These are phyloP conservation scores for Dichotomopilus funicola DNA, from an alignment of 2,329 filamentous ascomycete species.

Conservation along the genomic window DNA sequence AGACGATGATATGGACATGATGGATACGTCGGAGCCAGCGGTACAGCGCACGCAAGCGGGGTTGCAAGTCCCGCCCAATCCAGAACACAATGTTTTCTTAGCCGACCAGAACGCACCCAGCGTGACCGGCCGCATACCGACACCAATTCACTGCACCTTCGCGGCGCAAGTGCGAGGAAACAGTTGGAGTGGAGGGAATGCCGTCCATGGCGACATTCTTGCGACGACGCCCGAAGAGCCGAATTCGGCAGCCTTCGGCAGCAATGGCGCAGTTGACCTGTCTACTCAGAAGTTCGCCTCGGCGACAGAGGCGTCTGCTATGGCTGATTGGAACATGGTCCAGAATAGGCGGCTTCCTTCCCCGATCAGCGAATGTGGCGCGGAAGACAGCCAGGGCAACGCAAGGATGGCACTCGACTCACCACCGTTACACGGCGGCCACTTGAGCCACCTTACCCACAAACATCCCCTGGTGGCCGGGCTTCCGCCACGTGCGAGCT, in stretches of 20 bases:
- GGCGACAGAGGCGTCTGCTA: slow-evolving; percentile 16
- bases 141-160: slow-evolving; percentile 54
- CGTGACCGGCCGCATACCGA: slow-evolving; percentile 46
- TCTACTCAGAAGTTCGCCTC: slow-evolving; percentile 17
- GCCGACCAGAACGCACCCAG: slow-evolving; percentile 28
- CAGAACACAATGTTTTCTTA: slow-evolving; percentile 29
- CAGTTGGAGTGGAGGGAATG: slow-evolving; percentile 36
- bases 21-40: slow-evolving; percentile 30
- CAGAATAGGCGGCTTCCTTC: slow-evolving; percentile 51
- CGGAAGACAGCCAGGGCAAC: slow-evolving; percentile 38
- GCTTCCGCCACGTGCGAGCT: slow-evolving; percentile 31
- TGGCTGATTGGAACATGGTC: slow-evolving; percentile 45
- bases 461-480: slow-evolving; percentile 30
- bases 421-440: slow-evolving; percentile 23
- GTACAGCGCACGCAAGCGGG: slow-evolving; percentile 6
- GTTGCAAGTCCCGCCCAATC: slow-evolving; percentile 14
- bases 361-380: slow-evolving; percentile 50
- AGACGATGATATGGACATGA: slow-evolving; percentile 48
- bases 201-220: slow-evolving; percentile 31
- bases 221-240: slow-evolving; percentile 36
- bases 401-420: slow-evolving; percentile 36
- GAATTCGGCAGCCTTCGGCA: slow-evolving; percentile 13
- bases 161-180: slow-evolving; percentile 49
- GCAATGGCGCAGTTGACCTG: slow-evolving; percentile 10
- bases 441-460: slow-evolving; percentile 18